Base-by-base conservation (phyloP, 2,329 filamentous ascomycete genomes). In the Paraconiothyrium sp. region DNA sequence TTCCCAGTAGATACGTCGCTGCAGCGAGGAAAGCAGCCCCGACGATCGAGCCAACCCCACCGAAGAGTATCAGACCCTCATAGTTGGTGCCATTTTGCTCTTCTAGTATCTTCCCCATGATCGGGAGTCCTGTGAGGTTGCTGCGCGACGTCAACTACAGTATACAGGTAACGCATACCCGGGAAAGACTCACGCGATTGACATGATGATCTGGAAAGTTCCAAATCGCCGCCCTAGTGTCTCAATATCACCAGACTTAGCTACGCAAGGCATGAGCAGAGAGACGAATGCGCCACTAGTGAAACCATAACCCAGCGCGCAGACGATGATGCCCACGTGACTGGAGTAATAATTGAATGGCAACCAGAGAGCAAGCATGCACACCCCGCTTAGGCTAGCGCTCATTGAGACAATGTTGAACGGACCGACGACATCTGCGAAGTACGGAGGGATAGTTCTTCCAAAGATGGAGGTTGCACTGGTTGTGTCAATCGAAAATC, bases 231-330 rank as follows among this genome's bases (percentile, higher is more conserved):
- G 37, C 4, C 62, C 62, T 7, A 61, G 34, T 11, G 49, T 61
- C 43, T 58, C 46, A 27, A 61, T 55, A 14, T 16, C 51, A 10
- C 62, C 62, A n/a, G 59, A 37, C 22, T 59, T 61, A 16, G 59
- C 55, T 11, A 59, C 60, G 32, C 62, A 65, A 34, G 62, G 62
- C 57, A 62, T 60, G 22, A 62, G 54, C 51, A 65, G 37, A 9
- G 54, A 58, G 14, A 65, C 51, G 43, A 63, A 65, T 1, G 54
- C 57, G 4, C 63, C 63, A 37, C 60, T 63, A 32, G 35, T 41
- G 39, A 65, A 65, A 5, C 63, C 63, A 49, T 63, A 65, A n/a
- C 35, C 44, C n/a, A 63, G 22, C n/a, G 60, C 60, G 22, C 63
- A 65, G 24, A 59, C 54, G 14, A 63, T 60, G 22, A 63, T 10